phyloP scores from a whole-genome alignment of 352 stramenopile species.

The Phytophthora crassamura region DNA sequence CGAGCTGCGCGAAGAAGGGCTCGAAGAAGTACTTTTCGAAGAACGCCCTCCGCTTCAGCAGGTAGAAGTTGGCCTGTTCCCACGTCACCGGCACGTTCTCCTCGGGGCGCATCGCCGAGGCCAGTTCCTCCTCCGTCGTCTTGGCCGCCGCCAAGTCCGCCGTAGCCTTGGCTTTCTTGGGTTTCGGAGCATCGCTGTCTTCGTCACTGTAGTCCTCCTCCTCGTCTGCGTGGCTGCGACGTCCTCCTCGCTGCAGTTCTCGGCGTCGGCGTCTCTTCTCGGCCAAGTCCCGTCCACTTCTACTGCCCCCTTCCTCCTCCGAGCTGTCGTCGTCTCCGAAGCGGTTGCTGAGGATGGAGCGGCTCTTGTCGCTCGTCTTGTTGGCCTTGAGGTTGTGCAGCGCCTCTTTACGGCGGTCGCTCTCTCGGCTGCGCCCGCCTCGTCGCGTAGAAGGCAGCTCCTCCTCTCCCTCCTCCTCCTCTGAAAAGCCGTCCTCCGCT shows the following conservation, averaged over 20 bases:
- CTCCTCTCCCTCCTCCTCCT: slow-evolving; percentile 52
- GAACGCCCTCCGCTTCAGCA: slow-evolving; percentile 74
- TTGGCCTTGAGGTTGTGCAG: slow-evolving; percentile 81
- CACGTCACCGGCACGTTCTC: slow-evolving; percentile 79
- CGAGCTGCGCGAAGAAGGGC: slow-evolving; percentile 83
- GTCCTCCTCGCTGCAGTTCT: slow-evolving; percentile 64
- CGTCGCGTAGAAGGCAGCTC: slow-evolving; percentile 57
- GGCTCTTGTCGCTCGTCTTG: slow-evolving; percentile 76
- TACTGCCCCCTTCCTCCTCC: slow-evolving; percentile 49
- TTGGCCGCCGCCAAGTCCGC: no score
- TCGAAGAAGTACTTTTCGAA: slow-evolving; percentile 91
- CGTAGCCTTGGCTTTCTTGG: slow-evolving; percentile 34
- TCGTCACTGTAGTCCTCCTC: slow-evolving; percentile 56
- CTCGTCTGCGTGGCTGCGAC: slow-evolving; percentile 29
- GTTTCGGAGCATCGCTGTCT: slow-evolving; percentile 45
- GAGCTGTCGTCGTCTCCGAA: slow-evolving; percentile 69
- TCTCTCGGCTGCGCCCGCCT: slow-evolving; percentile 65
- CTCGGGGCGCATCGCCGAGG: slow-evolving; percentile 51
- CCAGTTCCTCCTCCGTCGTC: slow-evolving; percentile 59
- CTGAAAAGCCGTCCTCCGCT: slow-evolving; percentile 40
- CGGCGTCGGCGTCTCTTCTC: slow-evolving; percentile 80
- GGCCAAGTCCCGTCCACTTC: slow-evolving; percentile 60
- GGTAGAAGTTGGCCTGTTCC: slow-evolving; percentile 81
- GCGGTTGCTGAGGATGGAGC: slow-evolving; percentile 82
- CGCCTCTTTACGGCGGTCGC: slow-evolving; percentile 80